These are phyloP conservation scores for Gossypium schwendimanii DNA, from an alignment of 441 rosid species.

Conservation along the genomic window DNA sequence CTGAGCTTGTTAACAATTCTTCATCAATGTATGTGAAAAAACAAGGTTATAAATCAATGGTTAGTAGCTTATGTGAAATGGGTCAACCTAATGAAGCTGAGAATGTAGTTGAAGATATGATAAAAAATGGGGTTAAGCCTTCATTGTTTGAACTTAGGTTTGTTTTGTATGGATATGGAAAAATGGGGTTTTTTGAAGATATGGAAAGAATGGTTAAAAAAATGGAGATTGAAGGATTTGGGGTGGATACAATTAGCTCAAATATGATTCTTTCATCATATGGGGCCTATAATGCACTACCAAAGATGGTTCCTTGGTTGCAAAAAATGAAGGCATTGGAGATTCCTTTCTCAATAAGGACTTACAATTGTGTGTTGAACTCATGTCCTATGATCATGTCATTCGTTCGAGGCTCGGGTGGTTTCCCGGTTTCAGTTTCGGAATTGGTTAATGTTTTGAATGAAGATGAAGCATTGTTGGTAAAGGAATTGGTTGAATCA, in stretches of 20 bases:
- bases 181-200: conserved; percentile 53
- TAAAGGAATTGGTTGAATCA: conserved; percentile 42
- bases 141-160: conserved; percentile 48
- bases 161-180: conserved; percentile 57
- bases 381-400: conserved; percentile 49
- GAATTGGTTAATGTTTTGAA: conserved; percentile 37
- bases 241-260: conserved; percentile 53
- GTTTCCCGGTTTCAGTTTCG: conserved; percentile 34
- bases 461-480: conserved; percentile 42
- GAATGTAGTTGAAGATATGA: conserved; percentile 45
- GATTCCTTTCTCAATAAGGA: conserved; percentile 52
- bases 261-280: conserved; percentile 80
- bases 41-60: conserved; percentile 57
- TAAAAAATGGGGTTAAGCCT: conserved; percentile 31
- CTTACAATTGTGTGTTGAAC: conserved; percentile 68
- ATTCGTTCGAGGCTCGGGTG: conserved; percentile 24
- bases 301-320: conserved; percentile 57
- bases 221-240: conserved; percentile 46
- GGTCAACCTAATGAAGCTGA: conserved; percentile 64
- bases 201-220: conserved; percentile 41
- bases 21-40: conserved; percentile 54
- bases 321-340: conserved; percentile 38
- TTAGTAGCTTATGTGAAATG: conserved; percentile 60
- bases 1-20: conserved; percentile 30
- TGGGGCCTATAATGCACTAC: conserved; percentile 50